These are phyloP conservation scores for Leccinum solheimii DNA, from an alignment of 1,284 basidiomycete species.

Conservation along the genomic window DNA sequence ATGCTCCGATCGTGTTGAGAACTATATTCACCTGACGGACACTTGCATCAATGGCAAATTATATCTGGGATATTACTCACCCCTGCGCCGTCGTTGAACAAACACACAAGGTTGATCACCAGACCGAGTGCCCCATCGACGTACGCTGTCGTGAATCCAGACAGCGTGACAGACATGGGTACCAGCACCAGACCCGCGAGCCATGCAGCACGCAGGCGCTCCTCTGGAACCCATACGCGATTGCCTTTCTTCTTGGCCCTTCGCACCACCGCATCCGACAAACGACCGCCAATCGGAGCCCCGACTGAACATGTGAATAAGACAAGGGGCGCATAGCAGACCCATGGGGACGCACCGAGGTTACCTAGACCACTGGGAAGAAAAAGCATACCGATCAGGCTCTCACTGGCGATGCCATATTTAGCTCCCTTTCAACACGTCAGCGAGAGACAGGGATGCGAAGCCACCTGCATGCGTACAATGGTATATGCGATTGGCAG, in stretches of 20 bases:
- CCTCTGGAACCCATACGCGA: conserved; percentile 57
- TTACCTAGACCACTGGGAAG: conserved; percentile 63
- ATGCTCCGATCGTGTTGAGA: conserved; percentile 53
- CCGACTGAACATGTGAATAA: conserved; percentile 40
- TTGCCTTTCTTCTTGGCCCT: conserved; percentile 48
- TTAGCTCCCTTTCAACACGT: conserved; percentile 45
- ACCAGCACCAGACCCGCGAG: conserved; percentile 47
- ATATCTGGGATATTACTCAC: conserved; percentile 31
- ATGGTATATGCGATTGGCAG: conserved; percentile 36
- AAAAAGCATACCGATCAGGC: conserved; percentile 60
- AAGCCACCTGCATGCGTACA: conserved; percentile 29
- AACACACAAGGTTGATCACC: conserved; percentile 40
- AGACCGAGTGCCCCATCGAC: conserved; percentile 43
- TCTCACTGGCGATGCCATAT: conserved; percentile 61
- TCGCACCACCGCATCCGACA: conserved; percentile 55
- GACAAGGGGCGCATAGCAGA: neutral
- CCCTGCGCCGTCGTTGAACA: conserved; percentile 53
- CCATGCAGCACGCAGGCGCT: conserved; percentile 53
- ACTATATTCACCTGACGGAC: conserved; percentile 44
- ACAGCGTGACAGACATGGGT: conserved; percentile 28
- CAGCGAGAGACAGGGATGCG: neutral
- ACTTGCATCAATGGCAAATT: neutral
- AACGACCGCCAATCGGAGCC: conserved; percentile 49
- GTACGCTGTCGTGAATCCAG: conserved; percentile 33
- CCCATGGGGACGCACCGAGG: conserved; percentile 38